These are phyloP conservation scores for Petrea volubilis DNA, from an alignment of 257 asterid species.

Conservation along the genomic window DNA sequence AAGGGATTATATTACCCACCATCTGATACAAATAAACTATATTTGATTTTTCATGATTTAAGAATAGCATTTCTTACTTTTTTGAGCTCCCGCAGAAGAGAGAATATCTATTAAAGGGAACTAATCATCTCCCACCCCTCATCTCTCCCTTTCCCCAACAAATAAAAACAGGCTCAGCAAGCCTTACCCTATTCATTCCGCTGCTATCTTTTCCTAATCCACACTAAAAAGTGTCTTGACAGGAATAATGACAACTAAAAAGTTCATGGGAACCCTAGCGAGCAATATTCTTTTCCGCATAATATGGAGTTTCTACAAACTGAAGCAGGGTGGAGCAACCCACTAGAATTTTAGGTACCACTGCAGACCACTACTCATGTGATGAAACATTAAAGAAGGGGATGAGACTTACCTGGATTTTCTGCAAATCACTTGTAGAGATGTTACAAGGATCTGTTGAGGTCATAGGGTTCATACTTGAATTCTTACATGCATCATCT, in stretches of 20 bases:
- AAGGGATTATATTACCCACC: conserved; percentile 5
- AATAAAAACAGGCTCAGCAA: too few relatives aligned
- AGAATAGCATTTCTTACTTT: conserved; percentile 2
- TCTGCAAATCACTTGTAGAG: conserved; percentile 54
- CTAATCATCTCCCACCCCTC: neutral
- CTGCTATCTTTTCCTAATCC: neutral
- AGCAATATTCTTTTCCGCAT: neutral
- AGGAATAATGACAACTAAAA: conserved; percentile 3
- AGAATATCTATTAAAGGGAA: neutral
- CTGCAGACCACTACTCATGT: neutral
- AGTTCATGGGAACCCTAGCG: neutral
- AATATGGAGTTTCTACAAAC: conserved; percentile 7
- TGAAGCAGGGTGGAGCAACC: neutral
- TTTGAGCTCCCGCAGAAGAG: neutral
- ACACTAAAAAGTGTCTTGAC: neutral
- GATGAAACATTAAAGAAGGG: neutral
- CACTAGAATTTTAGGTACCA: neutral
- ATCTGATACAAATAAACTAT: neutral
- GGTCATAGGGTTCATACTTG: conserved; percentile 34
- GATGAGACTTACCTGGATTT: conserved; percentile 60
- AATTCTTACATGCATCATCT: conserved; percentile 35
- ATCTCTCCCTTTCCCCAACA: neutral
- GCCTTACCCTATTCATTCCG: too few relatives aligned
- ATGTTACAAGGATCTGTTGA: conserved; percentile 41
- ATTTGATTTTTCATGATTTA: neutral